Evolutionary conservation across 208 protist species (phyloP).

Genomic region (Vickermania ingenoplastis): DNA sequence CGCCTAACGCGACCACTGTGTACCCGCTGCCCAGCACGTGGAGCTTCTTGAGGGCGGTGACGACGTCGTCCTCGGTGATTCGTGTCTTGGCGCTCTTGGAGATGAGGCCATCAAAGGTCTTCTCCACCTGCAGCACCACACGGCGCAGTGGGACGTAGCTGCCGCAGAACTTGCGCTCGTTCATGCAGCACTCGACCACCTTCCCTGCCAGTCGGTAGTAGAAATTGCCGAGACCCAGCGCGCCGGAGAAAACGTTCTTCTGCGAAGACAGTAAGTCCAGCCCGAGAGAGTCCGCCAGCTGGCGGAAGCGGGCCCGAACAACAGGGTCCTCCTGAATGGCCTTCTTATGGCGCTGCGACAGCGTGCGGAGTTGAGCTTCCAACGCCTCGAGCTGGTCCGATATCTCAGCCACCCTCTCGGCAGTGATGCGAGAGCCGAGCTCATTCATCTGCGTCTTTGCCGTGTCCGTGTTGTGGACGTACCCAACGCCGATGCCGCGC

Average conservation of each 20-base stretch:
- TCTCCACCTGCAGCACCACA: conserved; percentile 48
- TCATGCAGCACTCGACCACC: conserved; percentile 77
- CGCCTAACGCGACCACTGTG: conserved; percentile 53
- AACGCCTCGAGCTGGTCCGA: conserved; percentile 74
- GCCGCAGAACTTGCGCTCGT: conserved; percentile 77
- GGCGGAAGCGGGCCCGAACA: conserved; percentile 75
- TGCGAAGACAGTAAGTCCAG: conserved; percentile 82
- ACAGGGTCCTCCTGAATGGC: conserved; percentile 75
- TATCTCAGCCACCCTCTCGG: conserved; percentile 65
- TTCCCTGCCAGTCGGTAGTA: conserved; percentile 78
- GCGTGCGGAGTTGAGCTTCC: conserved; percentile 39
- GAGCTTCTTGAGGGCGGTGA: conserved; percentile 63
- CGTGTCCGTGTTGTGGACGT: conserved; percentile 66
- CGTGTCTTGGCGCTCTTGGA: conserved; percentile 3
- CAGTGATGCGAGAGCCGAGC: conserved; percentile 76
- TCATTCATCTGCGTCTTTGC: conserved; percentile 75
- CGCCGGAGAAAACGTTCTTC: conserved; percentile 76
- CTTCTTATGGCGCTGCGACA: conserved; percentile 51
- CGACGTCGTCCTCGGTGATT: conserved; percentile 59
- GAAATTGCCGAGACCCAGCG: conserved; percentile 74
- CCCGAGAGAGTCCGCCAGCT: conserved; percentile 79
- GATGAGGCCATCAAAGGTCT: conserved; percentile 29
- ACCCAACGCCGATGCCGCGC: conserved; percentile 71
- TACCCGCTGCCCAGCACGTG: conserved; percentile 66
- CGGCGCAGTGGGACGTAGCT: conserved; percentile 64